These are phyloP conservation scores for Calonectria pauciramosa DNA, from an alignment of 2,329 filamentous ascomycete genomes.

Conservation along the genomic window DNA sequence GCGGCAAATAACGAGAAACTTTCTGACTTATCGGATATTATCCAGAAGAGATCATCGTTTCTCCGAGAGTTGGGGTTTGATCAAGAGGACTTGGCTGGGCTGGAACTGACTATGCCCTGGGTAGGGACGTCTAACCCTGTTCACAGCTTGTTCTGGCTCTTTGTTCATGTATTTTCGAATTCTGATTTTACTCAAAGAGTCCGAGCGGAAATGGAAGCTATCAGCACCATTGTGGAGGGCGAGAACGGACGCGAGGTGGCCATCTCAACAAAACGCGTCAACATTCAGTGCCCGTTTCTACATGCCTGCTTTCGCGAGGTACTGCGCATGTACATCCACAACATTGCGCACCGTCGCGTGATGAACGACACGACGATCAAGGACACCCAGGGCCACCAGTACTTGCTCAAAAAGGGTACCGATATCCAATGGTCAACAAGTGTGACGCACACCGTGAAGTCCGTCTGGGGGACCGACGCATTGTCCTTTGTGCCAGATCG, in stretches of 20 bases:
- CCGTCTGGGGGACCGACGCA: slow-evolving; percentile 18
- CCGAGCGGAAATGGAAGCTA: slow-evolving; percentile 16
- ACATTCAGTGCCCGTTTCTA: slow-evolving; percentile 17
- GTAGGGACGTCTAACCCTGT: slow-evolving; percentile 23
- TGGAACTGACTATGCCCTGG: slow-evolving; percentile 23
- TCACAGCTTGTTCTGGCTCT: slow-evolving; percentile 28
- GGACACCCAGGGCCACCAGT: slow-evolving; percentile 17
- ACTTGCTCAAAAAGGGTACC: slow-evolving; percentile 23
- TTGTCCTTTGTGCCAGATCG: slow-evolving; percentile 29
- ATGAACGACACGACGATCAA: slow-evolving; percentile 16
- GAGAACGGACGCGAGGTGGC: neutral
- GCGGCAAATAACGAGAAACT: neutral
- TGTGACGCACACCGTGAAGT: slow-evolving; percentile 7
- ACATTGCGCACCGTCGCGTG: slow-evolving; percentile 9
- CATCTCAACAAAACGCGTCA: neutral
- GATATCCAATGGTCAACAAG: slow-evolving; percentile 19
- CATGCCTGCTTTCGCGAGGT: slow-evolving; percentile 20
- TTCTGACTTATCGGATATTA: slow-evolving; percentile 3
- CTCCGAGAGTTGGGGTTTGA: slow-evolving; percentile 8
- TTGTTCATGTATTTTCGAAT: slow-evolving; percentile 20
- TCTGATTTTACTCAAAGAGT: neutral
- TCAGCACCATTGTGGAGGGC: neutral
- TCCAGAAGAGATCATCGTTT: neutral
- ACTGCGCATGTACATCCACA: slow-evolving; percentile 11
- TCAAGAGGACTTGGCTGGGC: neutral